Evolutionary conservation across 2,329 filamentous ascomycete genomes (phyloP).

Genomic region (Balansia obtecta): DNA sequence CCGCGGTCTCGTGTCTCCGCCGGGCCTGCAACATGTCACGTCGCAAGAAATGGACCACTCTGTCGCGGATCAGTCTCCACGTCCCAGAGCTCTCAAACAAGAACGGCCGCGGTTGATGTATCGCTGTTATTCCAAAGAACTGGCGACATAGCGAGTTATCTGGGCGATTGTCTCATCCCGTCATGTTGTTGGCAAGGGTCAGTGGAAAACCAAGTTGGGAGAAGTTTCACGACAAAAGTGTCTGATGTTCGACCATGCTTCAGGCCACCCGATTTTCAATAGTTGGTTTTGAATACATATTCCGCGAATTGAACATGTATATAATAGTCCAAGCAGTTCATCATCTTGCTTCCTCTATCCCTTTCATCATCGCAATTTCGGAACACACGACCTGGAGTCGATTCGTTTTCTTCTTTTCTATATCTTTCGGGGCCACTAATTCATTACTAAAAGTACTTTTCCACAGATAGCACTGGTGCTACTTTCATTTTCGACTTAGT

Average conservation of each 20-base stretch:
- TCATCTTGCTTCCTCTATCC: not conserved
- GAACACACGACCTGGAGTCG: slow-evolving; percentile 3
- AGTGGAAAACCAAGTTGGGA: not conserved
- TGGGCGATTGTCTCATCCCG: not conserved
- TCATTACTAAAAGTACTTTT: not conserved
- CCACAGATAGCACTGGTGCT: not conserved
- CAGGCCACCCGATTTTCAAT: not conserved
- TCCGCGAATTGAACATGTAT: not conserved
- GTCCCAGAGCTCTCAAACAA: not conserved
- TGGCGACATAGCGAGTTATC: not conserved
- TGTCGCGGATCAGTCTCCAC: not conserved
- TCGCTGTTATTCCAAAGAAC: not conserved
- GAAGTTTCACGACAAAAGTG: not conserved
- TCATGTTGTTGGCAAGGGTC: not conserved
- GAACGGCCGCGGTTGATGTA: not conserved
- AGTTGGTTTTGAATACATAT: not conserved
- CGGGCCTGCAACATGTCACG: not conserved
- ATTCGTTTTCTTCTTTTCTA: slow-evolving; percentile 1
- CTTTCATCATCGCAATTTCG: not conserved
- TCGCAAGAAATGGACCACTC: not conserved
- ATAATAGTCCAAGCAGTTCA: not conserved
- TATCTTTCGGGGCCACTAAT: not conserved
- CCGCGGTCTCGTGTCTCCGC: not conserved
- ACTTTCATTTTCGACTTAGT: not conserved
- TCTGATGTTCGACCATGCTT: slow-evolving; percentile 1